These are phyloP conservation scores for Nakazawaea ernobii DNA, from an alignment of 805 yeast species.

Conservation along the genomic window DNA sequence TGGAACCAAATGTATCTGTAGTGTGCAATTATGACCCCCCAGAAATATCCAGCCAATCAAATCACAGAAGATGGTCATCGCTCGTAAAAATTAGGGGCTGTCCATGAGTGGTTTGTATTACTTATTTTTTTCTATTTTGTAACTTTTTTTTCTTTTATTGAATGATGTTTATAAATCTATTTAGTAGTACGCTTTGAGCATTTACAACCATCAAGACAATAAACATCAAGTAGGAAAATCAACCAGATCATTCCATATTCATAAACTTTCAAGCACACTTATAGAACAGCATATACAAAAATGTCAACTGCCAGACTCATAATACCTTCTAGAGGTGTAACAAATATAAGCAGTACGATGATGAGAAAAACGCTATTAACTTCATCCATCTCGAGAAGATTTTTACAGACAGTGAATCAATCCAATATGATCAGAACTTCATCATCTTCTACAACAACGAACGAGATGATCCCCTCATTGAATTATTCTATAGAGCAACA, in stretches of 20 bases:
- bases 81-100: slow-evolving; percentile 5
- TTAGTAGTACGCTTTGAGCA: no score
- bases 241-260: neutral
- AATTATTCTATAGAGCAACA: slow-evolving; percentile 4
- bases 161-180: no score
- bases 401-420: slow-evolving; percentile 8
- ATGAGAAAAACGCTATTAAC: neutral
- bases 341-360: neutral
- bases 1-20: no score
- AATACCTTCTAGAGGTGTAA: neutral
- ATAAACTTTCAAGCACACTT: no score
- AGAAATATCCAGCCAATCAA: slow-evolving; percentile 4
- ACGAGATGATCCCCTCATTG: slow-evolving; percentile 2
- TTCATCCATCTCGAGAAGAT: slow-evolving; percentile 2
- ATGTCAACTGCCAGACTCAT: neutral
- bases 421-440: slow-evolving; percentile 4
- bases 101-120: neutral
- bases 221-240: neutral
- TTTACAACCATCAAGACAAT: no score
- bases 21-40: no score
- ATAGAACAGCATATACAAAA: neutral
- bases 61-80: slow-evolving; percentile 1
- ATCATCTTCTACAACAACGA: slow-evolving; percentile 5
- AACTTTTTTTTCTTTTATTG: no score
- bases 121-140: no score